Conservation (phyloP, 305 asterid genomes). For the Solanum hybrid region DNA sequence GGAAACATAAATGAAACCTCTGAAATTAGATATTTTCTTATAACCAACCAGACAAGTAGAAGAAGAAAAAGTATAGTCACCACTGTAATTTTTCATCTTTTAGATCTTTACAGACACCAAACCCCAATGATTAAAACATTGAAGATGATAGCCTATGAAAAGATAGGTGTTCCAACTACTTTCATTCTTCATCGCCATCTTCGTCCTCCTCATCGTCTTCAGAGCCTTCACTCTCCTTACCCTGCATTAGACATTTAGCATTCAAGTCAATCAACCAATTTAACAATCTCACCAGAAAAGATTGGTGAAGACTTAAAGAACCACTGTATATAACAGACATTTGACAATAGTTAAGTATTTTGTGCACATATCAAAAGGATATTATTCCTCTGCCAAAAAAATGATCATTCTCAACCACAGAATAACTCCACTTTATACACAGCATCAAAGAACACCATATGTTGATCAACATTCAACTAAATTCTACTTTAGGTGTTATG, state of each 20-base stretch:
- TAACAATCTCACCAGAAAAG: not conserved
- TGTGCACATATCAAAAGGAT: not conserved
- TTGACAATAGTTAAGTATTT: not conserved
- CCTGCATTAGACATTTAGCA: not conserved
- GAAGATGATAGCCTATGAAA: not conserved
- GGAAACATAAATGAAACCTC: not conserved
- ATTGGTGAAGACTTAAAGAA: not conserved
- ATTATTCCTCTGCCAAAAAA: not conserved
- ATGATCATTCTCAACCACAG: not conserved
- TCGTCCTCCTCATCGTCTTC: not conserved
- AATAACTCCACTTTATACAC: not conserved
- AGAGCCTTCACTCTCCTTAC: not conserved
- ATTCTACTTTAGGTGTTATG: not conserved
- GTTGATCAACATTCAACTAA: not conserved
- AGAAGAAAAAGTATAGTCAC: not conserved
- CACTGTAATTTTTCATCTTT: not conserved
- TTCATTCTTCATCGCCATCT: slow-evolving; percentile 1
- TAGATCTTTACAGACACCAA: not conserved
- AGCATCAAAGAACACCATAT: not conserved
- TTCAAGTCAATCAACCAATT: not conserved
- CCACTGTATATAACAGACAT: not conserved
- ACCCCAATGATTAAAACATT: not conserved
- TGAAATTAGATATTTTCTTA: not conserved
- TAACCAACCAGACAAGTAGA: not conserved
- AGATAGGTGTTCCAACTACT: not conserved